Evolutionary conservation across 108 stramenopile genomes (phyloP).

Genomic region (Asterionellopsis glacialis): DNA sequence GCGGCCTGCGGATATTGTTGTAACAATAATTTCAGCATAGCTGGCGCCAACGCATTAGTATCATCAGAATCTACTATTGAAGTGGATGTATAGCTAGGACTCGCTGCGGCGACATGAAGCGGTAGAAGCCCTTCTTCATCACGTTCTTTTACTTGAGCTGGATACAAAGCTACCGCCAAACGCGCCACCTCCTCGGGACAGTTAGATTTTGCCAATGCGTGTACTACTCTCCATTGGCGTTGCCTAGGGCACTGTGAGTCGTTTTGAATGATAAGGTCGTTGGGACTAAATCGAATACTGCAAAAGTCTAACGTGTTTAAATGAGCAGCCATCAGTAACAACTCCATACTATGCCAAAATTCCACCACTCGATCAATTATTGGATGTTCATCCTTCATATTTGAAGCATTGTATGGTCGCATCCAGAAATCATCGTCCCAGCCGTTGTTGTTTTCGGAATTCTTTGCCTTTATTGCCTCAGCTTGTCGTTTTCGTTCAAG

Average conservation of each 20-base stretch:
- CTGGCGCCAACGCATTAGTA: background rate
- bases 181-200: constrained; percentile 11
- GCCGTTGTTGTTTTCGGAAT: background rate
- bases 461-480: background rate
- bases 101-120: constrained; percentile 7
- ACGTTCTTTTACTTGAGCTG: constrained; percentile 2
- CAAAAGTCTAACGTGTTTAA: background rate
- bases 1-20: background rate
- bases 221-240: constrained; percentile 7
- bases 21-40: background rate
- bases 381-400: background rate
- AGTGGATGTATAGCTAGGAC: background rate
- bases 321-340: constrained; percentile 2
- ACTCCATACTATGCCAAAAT: constrained; percentile 6
- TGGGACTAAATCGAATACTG: background rate
- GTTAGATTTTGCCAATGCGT: constrained; percentile 8
- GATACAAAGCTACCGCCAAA: constrained; percentile 11
- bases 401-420: background rate
- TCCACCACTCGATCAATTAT: background rate
- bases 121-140: constrained; percentile 10
- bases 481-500: background rate
- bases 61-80: background rate
- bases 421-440: no score
- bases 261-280: background rate
- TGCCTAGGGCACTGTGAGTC: background rate